Conservation (phyloP, 768 basidiomycete genomes). For the Russula dissimulans region DNA sequence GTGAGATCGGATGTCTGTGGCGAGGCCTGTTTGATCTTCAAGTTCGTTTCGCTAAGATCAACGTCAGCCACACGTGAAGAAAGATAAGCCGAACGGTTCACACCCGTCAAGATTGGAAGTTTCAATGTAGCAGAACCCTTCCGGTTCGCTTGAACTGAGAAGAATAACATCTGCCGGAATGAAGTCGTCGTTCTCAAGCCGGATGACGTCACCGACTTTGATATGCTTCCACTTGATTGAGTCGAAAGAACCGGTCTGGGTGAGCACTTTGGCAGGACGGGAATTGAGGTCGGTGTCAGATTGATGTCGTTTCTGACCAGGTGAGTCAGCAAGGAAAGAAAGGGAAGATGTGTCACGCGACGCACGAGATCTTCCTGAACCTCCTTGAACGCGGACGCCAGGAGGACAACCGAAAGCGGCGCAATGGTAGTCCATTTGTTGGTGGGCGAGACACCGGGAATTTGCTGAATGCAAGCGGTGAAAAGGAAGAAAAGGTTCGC, state of each 20-base stretch:
- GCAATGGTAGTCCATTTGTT: conserved; percentile 91
- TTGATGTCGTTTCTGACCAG: conserved; percentile 82
- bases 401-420: conserved; percentile 77
- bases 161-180: conserved; percentile 93
- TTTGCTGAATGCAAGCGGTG: conserved; percentile 94
- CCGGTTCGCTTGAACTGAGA: conserved; percentile 86
- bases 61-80: not conserved
- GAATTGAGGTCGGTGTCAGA: conserved; percentile 90
- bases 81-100: conserved; percentile 20
- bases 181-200: conserved; percentile 85
- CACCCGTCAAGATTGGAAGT: conserved; percentile 97
- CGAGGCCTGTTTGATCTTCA: conserved; percentile 97
- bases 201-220: conserved; percentile 84
- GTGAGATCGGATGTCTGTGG: conserved; percentile 71
- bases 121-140: conserved; percentile 95
- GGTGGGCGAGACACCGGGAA: conserved; percentile 95
- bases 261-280: conserved; percentile 67
- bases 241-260: conserved; percentile 51
- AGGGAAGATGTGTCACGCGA: conserved; percentile 10
- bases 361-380: conserved; percentile 86
- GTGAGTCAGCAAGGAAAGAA: not conserved
- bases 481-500: conserved; percentile 98
- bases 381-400: conserved; percentile 95
- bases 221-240: conserved; percentile 84
- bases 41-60: conserved; percentile 75